phyloP scores from a whole-genome alignment of 345 rosid species.

The Salix dunnii region DNA sequence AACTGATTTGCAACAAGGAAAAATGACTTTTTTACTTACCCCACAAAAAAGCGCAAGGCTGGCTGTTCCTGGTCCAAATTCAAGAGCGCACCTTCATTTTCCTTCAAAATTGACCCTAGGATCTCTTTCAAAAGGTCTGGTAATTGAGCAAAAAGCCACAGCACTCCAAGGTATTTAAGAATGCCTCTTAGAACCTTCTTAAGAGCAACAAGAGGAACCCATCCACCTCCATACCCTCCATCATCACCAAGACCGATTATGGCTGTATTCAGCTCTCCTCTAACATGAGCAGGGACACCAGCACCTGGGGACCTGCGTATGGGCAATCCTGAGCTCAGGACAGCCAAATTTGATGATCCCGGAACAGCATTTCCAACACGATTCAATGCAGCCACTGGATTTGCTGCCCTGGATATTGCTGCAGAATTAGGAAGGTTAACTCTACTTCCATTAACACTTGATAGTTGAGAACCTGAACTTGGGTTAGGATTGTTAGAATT shows the following conservation, averaged over 20 bases:
- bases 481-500: constrained; percentile 41
- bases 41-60: constrained; percentile 94
- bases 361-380: constrained; percentile 66
- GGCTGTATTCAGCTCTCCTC: constrained; percentile 95
- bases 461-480: constrained; percentile 45
- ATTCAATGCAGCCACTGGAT: constrained; percentile 56
- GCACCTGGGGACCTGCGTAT: constrained; percentile 75
- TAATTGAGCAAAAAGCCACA: constrained; percentile 93
- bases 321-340: constrained; percentile 60
- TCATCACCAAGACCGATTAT: constrained; percentile 98
- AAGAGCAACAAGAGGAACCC: constrained; percentile 99
- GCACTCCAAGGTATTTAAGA: constrained; percentile 93
- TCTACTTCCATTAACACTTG: constrained; percentile 65
- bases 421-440: constrained; percentile 55
- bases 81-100: constrained; percentile 87
- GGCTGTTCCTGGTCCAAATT: constrained; percentile 99
- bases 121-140: constrained; percentile 92
- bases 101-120: constrained; percentile 89
- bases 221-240: constrained; percentile 99
- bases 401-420: constrained; percentile 57
- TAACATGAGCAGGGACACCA: constrained; percentile 82
- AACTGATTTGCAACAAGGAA: background rate
- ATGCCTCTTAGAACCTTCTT: constrained; percentile 95
- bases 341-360: constrained; percentile 59
- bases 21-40: constrained; percentile 44